A percentile compares a stretch with the other conserved stretches of the same genome.
phyloP scores from a whole-genome alignment of 1,284 basidiomycete species.

The Lentinus polychrous region DNA sequence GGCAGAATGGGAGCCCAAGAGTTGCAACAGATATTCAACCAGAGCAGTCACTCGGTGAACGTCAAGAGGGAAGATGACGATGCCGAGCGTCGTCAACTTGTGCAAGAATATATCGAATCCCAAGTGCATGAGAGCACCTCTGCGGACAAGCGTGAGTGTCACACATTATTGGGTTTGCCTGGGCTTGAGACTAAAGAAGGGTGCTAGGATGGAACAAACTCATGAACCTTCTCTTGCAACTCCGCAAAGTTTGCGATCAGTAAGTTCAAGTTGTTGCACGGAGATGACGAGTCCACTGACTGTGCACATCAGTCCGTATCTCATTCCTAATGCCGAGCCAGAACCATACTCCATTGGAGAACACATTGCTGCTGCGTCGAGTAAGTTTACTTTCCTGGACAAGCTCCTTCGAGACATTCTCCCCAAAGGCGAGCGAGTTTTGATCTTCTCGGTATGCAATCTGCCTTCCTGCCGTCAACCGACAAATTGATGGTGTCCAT shows the following conservation, averaged over 20 bases:
- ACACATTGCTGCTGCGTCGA: constrained; percentile 49
- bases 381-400: constrained; percentile 77
- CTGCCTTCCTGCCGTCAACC: background rate
- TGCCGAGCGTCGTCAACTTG: background rate
- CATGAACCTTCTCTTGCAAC: constrained; percentile 54
- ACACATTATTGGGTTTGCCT: background rate
- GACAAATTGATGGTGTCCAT: background rate
- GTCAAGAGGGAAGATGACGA: constrained; percentile 30
- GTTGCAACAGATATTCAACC: constrained; percentile 40
- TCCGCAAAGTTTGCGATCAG: constrained; percentile 54
- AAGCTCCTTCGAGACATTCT: constrained; percentile 71
- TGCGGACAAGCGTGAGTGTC: constrained; percentile 25
- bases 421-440: constrained; percentile 73
- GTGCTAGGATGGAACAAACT: constrained; percentile 43
- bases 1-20: constrained; percentile 43
- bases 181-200: constrained; percentile 3
- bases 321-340: constrained; percentile 44
- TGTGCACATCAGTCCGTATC: constrained; percentile 36
- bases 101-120: constrained; percentile 29
- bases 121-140: constrained; percentile 20
- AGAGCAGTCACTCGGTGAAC: constrained; percentile 19
- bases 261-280: constrained; percentile 19
- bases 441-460: constrained; percentile 73
- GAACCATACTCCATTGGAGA: constrained; percentile 46
- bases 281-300: background rate